Base-by-base conservation (phyloP, 2,329 filamentous ascomycete genomes). In the Penicillium hordei region DNA sequence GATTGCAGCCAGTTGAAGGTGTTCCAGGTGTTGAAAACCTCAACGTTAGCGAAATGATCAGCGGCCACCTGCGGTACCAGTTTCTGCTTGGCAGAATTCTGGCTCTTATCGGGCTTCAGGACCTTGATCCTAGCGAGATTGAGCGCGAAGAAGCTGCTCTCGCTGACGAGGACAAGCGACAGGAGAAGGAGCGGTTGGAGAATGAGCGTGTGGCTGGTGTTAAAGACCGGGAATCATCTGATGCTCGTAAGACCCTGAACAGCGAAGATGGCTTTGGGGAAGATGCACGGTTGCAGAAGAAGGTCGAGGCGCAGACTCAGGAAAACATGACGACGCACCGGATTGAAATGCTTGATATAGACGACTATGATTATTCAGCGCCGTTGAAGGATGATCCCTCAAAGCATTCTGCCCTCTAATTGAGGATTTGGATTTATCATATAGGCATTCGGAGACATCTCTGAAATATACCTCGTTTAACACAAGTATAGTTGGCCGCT, bases 31-130 rank as follows among this genome's bases (percentile, higher is more conserved):
- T 81, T 6, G 88, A 91, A 71, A 91, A 89, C 64, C 77, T 89
- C 52, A 81, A 90, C 61, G 83, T 87, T 27, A 87, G 83, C 60
- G 81, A 86, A 54, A 80, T 86, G 62, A 82, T 90, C 52, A 85
- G 79, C 62, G 88, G 87, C 17, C 90, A 93, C 74, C 73, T 90
- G 58, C 81, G 86, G 64, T 93, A 93, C 70, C 84, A 87, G 58
- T 84, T 83, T 67, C 77, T 91, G 50, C 79, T 88, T 9, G 87
- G 88, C 17, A 81, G 78, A 43, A 87, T 93, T 58, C 76, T 94
- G 31, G 81, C 82, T 59, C 84, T 84, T 44, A 82, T 91, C 51
- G 83, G 85, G 1, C 88, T 89, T 78, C 89, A 91, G 66, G 85
- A 89, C 66, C 72, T 90, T 52, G 80, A 85, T 57, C 68, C 73